phyloP scores from a whole-genome alignment of 108 stramenopile species.

The Cyclotella sp. region DNA sequence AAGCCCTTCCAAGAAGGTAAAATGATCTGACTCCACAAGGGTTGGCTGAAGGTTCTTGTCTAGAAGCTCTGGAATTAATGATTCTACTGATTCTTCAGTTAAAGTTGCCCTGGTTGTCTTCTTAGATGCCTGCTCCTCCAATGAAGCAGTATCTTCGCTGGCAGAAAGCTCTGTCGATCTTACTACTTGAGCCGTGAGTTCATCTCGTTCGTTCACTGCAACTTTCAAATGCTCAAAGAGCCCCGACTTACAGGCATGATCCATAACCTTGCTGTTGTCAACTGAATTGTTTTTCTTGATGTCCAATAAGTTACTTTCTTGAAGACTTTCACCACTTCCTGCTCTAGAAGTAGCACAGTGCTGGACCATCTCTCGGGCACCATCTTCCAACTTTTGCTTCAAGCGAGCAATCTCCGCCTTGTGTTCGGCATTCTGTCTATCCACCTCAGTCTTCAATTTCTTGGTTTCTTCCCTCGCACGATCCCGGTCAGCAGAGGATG shows the following conservation, averaged over 20 bases:
- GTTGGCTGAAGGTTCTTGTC: too few relatives aligned
- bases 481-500: constrained; percentile 24
- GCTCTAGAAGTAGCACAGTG: not conserved
- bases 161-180: not conserved
- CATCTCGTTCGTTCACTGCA: constrained; percentile 8
- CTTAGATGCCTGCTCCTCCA: too few relatives aligned
- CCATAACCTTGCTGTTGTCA: constrained; percentile 1
- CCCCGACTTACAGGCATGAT: not conserved
- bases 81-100: too few relatives aligned
- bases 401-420: constrained; percentile 19
- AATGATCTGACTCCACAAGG: too few relatives aligned
- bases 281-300: not conserved
- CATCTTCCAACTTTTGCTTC: constrained; percentile 15
- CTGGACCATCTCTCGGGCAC: not conserved
- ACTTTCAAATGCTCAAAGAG: not conserved
- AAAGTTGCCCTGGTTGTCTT: too few relatives aligned
- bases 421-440: constrained; percentile 5
- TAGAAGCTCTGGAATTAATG: too few relatives aligned
- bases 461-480: constrained; percentile 13
- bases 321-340: not conserved
- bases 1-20: not conserved
- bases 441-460: constrained; percentile 4
- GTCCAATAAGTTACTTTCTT: not conserved
- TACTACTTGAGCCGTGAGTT: not conserved
- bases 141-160: not conserved